Conservation (phyloP, 2,329 filamentous ascomycete genomes). For the Amylocarpus encephaloides region DNA sequence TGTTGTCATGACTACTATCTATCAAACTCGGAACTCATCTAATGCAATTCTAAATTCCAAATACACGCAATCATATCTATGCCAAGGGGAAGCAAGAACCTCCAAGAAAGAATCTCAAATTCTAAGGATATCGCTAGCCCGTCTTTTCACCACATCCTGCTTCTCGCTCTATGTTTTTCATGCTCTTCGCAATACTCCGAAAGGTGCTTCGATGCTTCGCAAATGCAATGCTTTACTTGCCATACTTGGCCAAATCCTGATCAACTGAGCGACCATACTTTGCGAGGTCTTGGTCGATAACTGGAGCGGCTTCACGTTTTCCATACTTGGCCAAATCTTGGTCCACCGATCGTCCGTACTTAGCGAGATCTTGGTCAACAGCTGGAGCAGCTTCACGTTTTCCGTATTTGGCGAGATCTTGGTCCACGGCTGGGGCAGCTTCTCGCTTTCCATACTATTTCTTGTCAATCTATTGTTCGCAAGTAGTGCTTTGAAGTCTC, state of each 20-base stretch:
- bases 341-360: not conserved
- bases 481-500: not conserved
- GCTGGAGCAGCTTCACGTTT: not conserved
- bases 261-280: slow-evolving; percentile 1
- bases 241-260: slow-evolving; percentile 2
- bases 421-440: not conserved
- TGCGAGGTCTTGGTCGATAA: not conserved
- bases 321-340: not conserved
- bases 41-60: too few species aligned
- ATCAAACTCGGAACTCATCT: too few species aligned
- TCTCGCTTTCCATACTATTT: not conserved
- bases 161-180: not conserved
- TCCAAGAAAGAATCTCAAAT: too few species aligned
- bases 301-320: not conserved
- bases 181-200: too few species aligned
- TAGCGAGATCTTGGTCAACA: slow-evolving; percentile 1
- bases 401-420: slow-evolving; percentile 3
- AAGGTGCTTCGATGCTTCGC: too few species aligned
- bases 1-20: too few species aligned
- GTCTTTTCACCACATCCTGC: too few species aligned
- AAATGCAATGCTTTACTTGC: too few species aligned
- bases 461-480: too few species aligned
- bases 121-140: too few species aligned
- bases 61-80: too few species aligned
- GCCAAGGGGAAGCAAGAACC: too few species aligned